phyloP scores from a whole-genome alignment of 345 rosid genomes.

The Gossypium longicalyx region DNA sequence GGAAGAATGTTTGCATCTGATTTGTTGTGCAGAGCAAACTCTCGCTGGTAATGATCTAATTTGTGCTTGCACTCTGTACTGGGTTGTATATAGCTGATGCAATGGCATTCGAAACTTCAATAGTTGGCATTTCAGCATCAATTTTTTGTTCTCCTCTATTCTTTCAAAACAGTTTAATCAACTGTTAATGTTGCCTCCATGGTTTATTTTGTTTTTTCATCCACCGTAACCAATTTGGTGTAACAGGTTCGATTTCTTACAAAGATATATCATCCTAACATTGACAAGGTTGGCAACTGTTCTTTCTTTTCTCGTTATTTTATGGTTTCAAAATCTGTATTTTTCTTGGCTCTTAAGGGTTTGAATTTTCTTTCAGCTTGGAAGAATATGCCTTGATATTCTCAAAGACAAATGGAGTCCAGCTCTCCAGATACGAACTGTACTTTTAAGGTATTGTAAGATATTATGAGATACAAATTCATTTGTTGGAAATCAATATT shows the following conservation, averaged over 20 bases:
- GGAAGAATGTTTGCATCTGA: neutral
- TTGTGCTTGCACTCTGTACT: no score
- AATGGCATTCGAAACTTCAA: neutral
- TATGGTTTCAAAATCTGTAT: neutral
- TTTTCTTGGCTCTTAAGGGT: constrained; percentile 9
- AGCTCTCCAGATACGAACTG: constrained; percentile 95
- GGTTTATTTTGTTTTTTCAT: neutral
- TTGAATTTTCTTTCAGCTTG: constrained; percentile 49
- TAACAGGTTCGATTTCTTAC: constrained; percentile 95
- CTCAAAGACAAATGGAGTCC: constrained; percentile 99
- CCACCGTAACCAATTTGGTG: constrained; percentile 15
- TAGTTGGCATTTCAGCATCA: constrained; percentile 1
- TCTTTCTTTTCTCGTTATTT: neutral
- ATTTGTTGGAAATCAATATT: neutral
- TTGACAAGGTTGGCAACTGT: constrained; percentile 66
- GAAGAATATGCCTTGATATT: constrained; percentile 97
- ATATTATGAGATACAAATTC: neutral
- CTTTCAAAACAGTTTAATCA: neutral
- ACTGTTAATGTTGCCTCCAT: neutral
- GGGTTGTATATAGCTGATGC: neutral
- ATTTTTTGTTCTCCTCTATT: neutral
- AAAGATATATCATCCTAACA: constrained; percentile 96
- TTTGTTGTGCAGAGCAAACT: neutral
- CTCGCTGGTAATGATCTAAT: neutral
- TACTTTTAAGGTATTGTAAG: constrained; percentile 71